Conservation (phyloP, 208 protist species). For the Acanthamoeba quina region DNA sequence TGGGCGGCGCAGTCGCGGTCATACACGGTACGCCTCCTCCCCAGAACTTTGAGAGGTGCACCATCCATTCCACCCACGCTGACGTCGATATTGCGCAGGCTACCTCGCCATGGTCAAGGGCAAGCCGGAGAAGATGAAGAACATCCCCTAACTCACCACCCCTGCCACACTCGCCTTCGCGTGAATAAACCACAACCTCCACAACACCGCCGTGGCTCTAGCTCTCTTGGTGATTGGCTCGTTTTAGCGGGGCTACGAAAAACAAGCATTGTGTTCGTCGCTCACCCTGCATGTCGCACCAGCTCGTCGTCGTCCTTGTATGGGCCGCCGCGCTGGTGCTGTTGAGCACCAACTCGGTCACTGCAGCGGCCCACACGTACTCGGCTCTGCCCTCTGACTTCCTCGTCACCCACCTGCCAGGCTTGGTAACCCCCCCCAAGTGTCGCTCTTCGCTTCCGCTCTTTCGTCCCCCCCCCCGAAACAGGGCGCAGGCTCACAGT, state of each 20-base stretch:
- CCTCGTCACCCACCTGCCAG: conserved; percentile 30
- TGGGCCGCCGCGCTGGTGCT: too few relatives aligned
- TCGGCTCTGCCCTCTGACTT: neutral
- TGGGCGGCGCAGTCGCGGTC: conserved; percentile 1
- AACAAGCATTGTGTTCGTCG: too few relatives aligned
- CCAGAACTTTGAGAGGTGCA: neutral
- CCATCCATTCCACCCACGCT: neutral
- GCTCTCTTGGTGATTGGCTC: too few relatives aligned
- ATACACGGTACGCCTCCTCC: conserved; percentile 9
- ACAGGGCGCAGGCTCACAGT: too few relatives aligned
- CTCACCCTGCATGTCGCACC: too few relatives aligned
- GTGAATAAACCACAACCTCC: neutral
- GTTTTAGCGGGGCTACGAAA: too few relatives aligned
- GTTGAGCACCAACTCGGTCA: too few relatives aligned
- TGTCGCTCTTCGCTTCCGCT: neutral
- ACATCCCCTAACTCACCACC: neutral
- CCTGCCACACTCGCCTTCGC: neutral
- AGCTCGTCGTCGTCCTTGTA: too few relatives aligned
- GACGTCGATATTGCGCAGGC: neutral
- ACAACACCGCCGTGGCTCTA: too few relatives aligned
- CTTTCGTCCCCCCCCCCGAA: neutral
- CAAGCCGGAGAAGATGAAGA: conserved; percentile 58
- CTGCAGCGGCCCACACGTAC: too few relatives aligned
- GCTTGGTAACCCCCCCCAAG: conserved; percentile 23
- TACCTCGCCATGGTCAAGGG: conserved; percentile 57